phyloP scores from a whole-genome alignment of 495 filamentous ascomycete species.

The Penicillium fimorum region DNA sequence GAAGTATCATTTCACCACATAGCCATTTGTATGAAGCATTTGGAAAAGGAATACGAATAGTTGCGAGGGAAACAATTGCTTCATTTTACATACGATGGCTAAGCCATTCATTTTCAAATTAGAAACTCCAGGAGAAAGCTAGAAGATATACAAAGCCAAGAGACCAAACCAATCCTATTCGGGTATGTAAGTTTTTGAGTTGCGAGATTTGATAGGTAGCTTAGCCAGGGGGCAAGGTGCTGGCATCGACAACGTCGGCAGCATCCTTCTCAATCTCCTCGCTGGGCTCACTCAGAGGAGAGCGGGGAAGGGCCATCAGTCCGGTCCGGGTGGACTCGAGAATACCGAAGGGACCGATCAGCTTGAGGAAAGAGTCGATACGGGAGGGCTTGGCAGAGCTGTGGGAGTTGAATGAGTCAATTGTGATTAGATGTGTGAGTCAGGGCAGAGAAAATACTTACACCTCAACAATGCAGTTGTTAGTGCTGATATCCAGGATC shows the following conservation, averaged over 20 bases:
- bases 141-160: constrained; percentile 15
- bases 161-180: constrained; percentile 24
- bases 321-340: constrained; percentile 91
- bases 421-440: not conserved
- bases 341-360: constrained; percentile 93
- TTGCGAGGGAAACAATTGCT: constrained; percentile 5
- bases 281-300: constrained; percentile 71
- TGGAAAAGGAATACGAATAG: not conserved
- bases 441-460: constrained; percentile 49
- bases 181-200: constrained; percentile 26
- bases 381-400: constrained; percentile 89
- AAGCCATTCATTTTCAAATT: constrained; percentile 7
- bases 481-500: constrained; percentile 94
- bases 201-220: constrained; percentile 7
- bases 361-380: constrained; percentile 97
- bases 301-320: constrained; percentile 93
- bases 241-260: constrained; percentile 87
- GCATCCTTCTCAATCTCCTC: constrained; percentile 81
- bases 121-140: constrained; percentile 14
- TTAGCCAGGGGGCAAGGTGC: constrained; percentile 91
- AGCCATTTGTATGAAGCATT: not conserved
- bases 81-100: constrained; percentile 11
- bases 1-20: not conserved
- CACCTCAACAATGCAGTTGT: constrained; percentile 97
- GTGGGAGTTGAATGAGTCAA: constrained; percentile 3